Percentiles rank a stretch among this genome's conserved stretches.
Evolutionary conservation across 2,329 filamentous ascomycete species (phyloP).

Genomic region (Epichloe elymi): DNA sequence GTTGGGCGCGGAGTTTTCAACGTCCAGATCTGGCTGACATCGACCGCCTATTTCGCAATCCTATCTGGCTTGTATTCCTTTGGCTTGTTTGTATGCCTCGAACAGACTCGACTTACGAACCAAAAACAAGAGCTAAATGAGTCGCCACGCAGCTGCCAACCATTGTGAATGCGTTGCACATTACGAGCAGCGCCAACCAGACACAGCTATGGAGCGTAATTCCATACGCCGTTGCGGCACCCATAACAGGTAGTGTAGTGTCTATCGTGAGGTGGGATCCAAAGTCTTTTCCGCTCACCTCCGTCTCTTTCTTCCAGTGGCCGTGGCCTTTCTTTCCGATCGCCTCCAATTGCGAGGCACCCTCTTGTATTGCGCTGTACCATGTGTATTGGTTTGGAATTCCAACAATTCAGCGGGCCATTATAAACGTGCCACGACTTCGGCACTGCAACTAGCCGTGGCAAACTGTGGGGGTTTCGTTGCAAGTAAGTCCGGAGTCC

Average conservation of each 20-base stretch:
- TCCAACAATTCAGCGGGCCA: slow-evolving; percentile 56
- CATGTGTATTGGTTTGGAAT: slow-evolving; percentile 51
- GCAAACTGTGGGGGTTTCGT: slow-evolving; percentile 57
- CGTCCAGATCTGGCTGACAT: slow-evolving; percentile 49
- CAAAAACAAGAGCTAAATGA: no score
- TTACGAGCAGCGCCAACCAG: slow-evolving; percentile 40
- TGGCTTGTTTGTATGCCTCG: slow-evolving; percentile 41
- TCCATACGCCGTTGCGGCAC: slow-evolving; percentile 46
- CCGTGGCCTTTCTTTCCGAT: no score
- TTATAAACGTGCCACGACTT: slow-evolving; percentile 56
- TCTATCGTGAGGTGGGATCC: no score
- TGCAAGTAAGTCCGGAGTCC: slow-evolving; percentile 29
- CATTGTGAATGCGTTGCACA: slow-evolving; percentile 44
- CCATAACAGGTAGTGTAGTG: slow-evolving; percentile 35
- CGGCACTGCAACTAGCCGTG: slow-evolving; percentile 50
- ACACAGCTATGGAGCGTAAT: slow-evolving; percentile 52
- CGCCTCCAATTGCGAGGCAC: no score
- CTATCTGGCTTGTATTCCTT: slow-evolving; percentile 48
- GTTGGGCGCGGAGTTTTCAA: slow-evolving; percentile 48
- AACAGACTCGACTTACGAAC: no score
- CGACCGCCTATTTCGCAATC: slow-evolving; percentile 47
- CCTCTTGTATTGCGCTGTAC: slow-evolving; percentile 45
- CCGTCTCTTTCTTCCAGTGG: no score
- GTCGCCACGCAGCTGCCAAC: slow-evolving; percentile 38
- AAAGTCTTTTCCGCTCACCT: no score